A percentile compares a stretch with the other conserved stretches of the same genome.
phyloP scores from a whole-genome alignment of 2,329 filamentous ascomycete species.

The Elsinoe necatrix region DNA sequence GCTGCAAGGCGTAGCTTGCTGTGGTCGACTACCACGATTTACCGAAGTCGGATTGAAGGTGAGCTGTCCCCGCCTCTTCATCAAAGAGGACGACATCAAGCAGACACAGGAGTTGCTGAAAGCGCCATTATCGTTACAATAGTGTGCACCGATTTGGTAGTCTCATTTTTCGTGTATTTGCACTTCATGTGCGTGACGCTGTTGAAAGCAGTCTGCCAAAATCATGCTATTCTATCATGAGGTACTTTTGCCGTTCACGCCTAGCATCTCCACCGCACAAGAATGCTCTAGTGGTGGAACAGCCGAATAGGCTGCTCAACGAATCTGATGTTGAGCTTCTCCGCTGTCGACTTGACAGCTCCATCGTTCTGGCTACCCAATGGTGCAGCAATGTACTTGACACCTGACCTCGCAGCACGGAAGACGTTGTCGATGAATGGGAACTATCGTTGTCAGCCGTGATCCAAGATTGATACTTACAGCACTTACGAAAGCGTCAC shows the following conservation, averaged over 20 bases:
- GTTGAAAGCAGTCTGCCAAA: not conserved
- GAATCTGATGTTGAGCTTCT: constrained; percentile 87
- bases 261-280: not conserved
- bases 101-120: too few species aligned
- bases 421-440: constrained; percentile 98
- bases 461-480: not conserved
- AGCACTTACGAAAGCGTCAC: constrained; percentile 80
- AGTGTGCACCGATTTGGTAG: too few species aligned
- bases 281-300: constrained; percentile 73
- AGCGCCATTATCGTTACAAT: too few species aligned
- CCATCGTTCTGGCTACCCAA: constrained; percentile 80
- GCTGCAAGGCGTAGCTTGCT: too few species aligned
- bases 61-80: too few species aligned
- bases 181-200: not conserved
- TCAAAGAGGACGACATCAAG: too few species aligned
- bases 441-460: constrained; percentile 51
- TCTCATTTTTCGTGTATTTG: too few species aligned
- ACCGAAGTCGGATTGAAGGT: not conserved
- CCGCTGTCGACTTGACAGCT: constrained; percentile 76
- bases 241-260: not conserved
- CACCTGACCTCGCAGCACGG: constrained; percentile 77
- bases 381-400: constrained; percentile 92
- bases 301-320: constrained; percentile 89
- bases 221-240: not conserved
- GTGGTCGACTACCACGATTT: not conserved